phyloP scores from a whole-genome alignment of 108 stramenopile genomes.

The Nannochloropsis granulata region DNA sequence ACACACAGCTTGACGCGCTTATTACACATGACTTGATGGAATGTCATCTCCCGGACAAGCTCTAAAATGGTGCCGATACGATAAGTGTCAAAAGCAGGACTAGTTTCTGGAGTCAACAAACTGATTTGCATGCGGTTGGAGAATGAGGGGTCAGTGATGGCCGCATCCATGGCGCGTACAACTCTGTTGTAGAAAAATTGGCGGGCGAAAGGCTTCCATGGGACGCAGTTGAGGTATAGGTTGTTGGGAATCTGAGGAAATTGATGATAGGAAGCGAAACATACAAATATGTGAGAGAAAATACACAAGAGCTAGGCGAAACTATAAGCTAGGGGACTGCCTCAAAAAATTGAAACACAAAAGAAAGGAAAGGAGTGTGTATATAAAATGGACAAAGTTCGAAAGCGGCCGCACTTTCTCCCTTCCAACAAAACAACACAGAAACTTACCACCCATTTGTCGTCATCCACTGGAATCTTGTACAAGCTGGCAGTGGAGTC shows the following conservation, averaged over 20 bases:
- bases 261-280: no score
- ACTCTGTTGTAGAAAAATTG: not conserved
- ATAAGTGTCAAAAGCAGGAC: conserved; percentile 8
- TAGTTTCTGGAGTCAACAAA: not conserved
- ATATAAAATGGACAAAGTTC: no score
- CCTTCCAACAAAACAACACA: no score
- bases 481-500: not conserved
- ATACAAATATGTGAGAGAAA: no score
- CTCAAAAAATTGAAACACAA: no score
- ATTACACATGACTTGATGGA: not conserved
- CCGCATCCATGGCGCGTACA: not conserved
- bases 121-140: not conserved
- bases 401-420: no score
- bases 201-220: not conserved
- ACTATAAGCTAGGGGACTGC: no score
- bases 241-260: not conserved
- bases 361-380: no score
- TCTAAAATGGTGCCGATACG: conserved; percentile 30
- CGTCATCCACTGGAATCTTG: not conserved
- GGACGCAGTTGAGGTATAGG: not conserved
- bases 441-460: not conserved
- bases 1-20: conserved; percentile 10
- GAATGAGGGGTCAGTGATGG: not conserved
- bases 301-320: no score
- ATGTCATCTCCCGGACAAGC: conserved; percentile 23